Base-by-base conservation (phyloP, 2,329 filamentous ascomycete genomes). In the Microdochium nivale region DNA sequence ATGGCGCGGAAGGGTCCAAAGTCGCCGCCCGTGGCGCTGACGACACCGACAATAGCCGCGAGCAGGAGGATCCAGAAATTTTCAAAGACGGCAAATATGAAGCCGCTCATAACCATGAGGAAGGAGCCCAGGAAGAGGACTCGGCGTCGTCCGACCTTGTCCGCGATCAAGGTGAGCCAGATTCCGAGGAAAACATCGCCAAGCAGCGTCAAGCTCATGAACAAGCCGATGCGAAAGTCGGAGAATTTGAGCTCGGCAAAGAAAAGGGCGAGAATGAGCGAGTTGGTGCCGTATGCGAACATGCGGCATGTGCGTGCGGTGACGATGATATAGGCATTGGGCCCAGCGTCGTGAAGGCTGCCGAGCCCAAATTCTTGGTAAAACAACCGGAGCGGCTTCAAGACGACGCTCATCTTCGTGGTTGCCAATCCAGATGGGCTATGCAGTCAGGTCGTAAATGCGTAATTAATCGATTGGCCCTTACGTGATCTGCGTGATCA, bases 1-100 rank as follows among this genome's bases (percentile, higher is more conserved):
- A 87, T 79, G 3, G 80, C 80, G 35, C 83, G 71, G 57, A 87
- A 87, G 0, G 84, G 83, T 0, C 83, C 84, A 60, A 86, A 84
- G 56, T 87, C 84, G 16, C 80, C 77, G 7, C 83, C 83, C 2
- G 70, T 82, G 0, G 81, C 76, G 61, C 77, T 82, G 50, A 85
- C 77, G 3, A 85, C 80, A 1, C 82, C 81, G 2, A 83, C 66
- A 3, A 84, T 72, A 1, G 80, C 80, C 0, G 81, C 81, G 0
- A 72, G 56, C 3, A 85, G 64, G 5, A 85, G 65, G 14, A 81
- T 64, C 79, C 80, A 84, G 57, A 77, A 86, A 53, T 78, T 79
- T 24, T 78, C 76, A 52, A 72, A 75, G 1, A 75, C 49, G 0
- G 71, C 75, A 61, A 85, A 85, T 10, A 76, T 63, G 1, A 70